Evolutionary conservation across 2,329 filamentous ascomycete genomes (phyloP), one percentile per base, ranked within the genome.

Genomic region (Venturia effusa): DNA sequence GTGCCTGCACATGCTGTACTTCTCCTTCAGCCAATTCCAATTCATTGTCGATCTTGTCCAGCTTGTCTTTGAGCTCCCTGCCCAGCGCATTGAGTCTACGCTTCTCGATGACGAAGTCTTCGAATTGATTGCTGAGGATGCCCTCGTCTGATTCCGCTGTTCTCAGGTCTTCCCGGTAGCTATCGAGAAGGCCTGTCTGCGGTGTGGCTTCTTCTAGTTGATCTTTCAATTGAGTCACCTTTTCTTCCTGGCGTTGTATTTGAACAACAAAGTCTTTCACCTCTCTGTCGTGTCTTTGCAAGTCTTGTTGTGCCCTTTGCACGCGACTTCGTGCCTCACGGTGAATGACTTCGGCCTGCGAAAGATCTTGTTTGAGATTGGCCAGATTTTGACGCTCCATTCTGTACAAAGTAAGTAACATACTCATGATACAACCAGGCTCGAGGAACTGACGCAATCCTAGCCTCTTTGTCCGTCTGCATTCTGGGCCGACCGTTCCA

Each of bases 381-480:
- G 80, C 69, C 19, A 84, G 71, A 24, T 76, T 75, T 43, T 78
- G 75, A 64, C 76, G 74, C 67, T 83, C 80, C 59, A 79, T 68
- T 30, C 70, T 72, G 64, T 19, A 15, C n/a, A 41, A 27, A 30
- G 39, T 62, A 24, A 62, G 41, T 24, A 22, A 32, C 15, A 41
- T 1, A 27, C 34, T 61, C 32, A 41, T 41, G 59, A 1, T 27
- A 61, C 3, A 32, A 55, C 37, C 17, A 19, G 30, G n/a, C 15
- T 30, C 40, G 39, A 11, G 1, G n/a, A 61, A 60, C 62, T 64
- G 32, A 64, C 62, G 45, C 55, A 30, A 92, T 81, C 70, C 90
- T 88, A 22, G 83, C 83, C 64, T 84, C 87, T 32, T 84, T 79
- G 71, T 96, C 89, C 0, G 89, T 87, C 70, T 88, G 88, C 85